Evolutionary conservation across 31 red algal genomes (phyloP), one percentile per base, ranked within the genome.

Genomic region (Bonnemaisonia californica): DNA sequence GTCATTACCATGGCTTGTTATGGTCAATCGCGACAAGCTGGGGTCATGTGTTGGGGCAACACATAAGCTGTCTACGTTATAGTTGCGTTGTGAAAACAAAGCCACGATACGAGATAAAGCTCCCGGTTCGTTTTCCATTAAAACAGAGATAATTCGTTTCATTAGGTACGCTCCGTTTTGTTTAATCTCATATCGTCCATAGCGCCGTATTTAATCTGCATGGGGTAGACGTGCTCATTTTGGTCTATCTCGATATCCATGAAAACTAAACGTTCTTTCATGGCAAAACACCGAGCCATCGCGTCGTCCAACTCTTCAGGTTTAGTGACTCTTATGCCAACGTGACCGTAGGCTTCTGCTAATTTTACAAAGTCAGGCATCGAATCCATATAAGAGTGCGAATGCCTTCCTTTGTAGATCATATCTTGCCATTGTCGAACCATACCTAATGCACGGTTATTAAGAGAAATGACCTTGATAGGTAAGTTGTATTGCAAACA

Each of bases 381-480:
- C 8, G 19, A 13, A 28, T 74, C 48, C 16, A 77, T 12, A 23
- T 77, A 7, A 12, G 62, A 54, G 26, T 5, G 11, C 9, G 73
- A 77, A 26, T 77, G 12, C 18, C 73, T 26, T n/a, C 39, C 27
- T 12, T 77, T 51, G 27, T 27, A 77, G 73, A 77, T 65, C 9
- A 77, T 7, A 11, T 77, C 55, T 28, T 77, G 73, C 73, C 73
- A 77, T 63, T 77, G 73, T 7, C 73, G 40, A 55, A 77, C 73
- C 73, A 77, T 77, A 41, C 73, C 73, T 8, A 77, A 51, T 11
- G 64, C 64, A 24, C n/a, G 7, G 8, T 77, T 65, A 11, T 63
- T 65, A 28, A 63, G 11, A 19, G 39, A n/a, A 21, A 11, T 9
- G 18, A 65, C 31, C 48, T 77, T 77, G 13, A 77, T 30, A 11